phyloP scores from a whole-genome alignment of 148 eudicot genomes.

The Diospyros kaki region DNA sequence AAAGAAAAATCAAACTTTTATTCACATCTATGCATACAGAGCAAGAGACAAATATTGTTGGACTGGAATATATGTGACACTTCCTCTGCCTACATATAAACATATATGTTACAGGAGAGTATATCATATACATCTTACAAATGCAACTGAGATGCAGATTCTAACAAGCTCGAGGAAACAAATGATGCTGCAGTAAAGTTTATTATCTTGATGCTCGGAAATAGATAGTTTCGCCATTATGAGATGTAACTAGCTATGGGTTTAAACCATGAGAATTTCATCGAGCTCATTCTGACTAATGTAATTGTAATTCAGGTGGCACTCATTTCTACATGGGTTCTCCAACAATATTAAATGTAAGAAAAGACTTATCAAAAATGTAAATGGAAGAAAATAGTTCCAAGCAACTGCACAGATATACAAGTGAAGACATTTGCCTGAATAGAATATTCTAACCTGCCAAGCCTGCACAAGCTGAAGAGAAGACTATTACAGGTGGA shows the following conservation, averaged over 20 bases:
- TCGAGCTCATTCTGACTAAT: not conserved
- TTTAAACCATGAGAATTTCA: not conserved
- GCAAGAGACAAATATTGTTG: too few relatives aligned
- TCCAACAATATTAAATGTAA: slow-evolving; percentile 15
- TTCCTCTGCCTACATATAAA: not conserved
- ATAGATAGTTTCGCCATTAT: not conserved
- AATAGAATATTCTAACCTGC: slow-evolving; percentile 48
- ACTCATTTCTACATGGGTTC: slow-evolving; percentile 14
- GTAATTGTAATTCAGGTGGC: not conserved
- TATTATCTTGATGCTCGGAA: too few relatives aligned
- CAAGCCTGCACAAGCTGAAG: slow-evolving; percentile 92
- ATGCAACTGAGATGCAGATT: too few relatives aligned
- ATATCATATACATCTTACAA: too few relatives aligned
- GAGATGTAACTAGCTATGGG: not conserved
- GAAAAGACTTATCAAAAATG: too few relatives aligned
- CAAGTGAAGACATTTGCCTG: not conserved
- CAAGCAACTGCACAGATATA: not conserved
- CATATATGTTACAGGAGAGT: too few relatives aligned
- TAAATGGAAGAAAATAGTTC: not conserved
- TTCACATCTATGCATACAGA: not conserved
- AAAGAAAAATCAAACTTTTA: not conserved
- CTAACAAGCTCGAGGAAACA: too few relatives aligned
- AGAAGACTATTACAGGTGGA: slow-evolving; percentile 89
- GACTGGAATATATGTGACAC: not conserved
- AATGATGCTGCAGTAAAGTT: too few relatives aligned